A percentile compares a stretch with the other conserved stretches of the same genome.
phyloP scores from a whole-genome alignment of 2,329 filamentous ascomycete species.

The Monascus ruber region DNA sequence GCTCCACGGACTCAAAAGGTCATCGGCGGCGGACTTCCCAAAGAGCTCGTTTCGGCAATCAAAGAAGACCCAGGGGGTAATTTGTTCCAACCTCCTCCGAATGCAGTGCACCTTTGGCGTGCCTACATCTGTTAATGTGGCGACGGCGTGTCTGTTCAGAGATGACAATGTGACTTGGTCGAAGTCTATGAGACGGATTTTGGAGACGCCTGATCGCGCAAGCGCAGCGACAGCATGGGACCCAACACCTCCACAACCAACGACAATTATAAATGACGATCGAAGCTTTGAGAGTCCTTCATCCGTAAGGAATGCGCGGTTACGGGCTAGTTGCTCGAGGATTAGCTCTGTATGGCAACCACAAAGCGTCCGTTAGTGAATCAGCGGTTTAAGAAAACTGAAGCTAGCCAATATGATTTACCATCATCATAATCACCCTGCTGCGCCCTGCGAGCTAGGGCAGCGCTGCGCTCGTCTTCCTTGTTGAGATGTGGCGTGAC shows the following conservation, averaged over 20 bases:
- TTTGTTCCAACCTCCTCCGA: constrained; percentile 65
- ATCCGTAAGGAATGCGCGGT: constrained; percentile 78
- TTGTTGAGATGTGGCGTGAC: constrained; percentile 22
- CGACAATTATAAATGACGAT: constrained; percentile 71
- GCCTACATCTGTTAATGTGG: constrained; percentile 86
- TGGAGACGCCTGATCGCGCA: constrained; percentile 78
- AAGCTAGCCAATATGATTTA: constrained; percentile 12
- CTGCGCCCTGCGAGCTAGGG: constrained; percentile 48
- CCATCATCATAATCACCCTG: constrained; percentile 55
- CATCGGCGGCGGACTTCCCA: constrained; percentile 52
- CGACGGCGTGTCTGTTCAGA: constrained; percentile 89
- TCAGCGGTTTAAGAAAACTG: not conserved
- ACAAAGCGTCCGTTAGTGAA: not conserved
- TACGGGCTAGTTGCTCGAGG: constrained; percentile 85
- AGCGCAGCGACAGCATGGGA: constrained; percentile 82
- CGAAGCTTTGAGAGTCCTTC: constrained; percentile 71
- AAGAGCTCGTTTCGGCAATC: constrained; percentile 81
- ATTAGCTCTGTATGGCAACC: constrained; percentile 56
- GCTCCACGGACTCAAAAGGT: constrained; percentile 57
- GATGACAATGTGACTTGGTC: constrained; percentile 94
- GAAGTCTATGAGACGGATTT: constrained; percentile 83
- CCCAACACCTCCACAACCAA: constrained; percentile 89
- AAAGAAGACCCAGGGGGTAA: constrained; percentile 84
- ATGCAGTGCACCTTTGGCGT: constrained; percentile 84
- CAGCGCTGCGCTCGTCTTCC: constrained; percentile 48